These are phyloP conservation scores for Colletotrichum liaoningense DNA, from an alignment of 2,329 filamentous ascomycete species.

Conservation along the genomic window DNA sequence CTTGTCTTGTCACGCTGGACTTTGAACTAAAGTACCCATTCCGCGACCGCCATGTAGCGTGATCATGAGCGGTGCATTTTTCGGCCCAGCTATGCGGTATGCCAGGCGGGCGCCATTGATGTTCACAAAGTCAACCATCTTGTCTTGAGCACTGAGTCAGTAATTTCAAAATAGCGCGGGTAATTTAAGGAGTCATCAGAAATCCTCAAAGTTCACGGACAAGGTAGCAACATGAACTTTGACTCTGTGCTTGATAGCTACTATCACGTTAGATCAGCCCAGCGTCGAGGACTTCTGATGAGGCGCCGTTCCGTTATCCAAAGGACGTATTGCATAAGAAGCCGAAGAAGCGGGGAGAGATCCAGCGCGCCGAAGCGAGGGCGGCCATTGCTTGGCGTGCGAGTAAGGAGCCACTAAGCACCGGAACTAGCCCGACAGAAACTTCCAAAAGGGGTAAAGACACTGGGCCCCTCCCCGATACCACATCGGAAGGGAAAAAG, in stretches of 20 bases:
- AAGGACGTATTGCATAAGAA: neutral
- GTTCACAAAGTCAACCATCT: constrained; percentile 40
- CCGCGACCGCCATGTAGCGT: constrained; percentile 51
- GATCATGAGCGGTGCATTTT: constrained; percentile 46
- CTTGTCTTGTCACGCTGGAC: neutral
- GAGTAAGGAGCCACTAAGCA: neutral
- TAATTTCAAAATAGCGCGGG: neutral
- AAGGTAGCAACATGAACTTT: neutral
- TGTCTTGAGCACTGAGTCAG: neutral
- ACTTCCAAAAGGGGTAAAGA: constrained; percentile 17
- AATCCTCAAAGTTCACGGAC: neutral
- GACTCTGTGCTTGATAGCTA: neutral
- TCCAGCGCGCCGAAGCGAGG: neutral
- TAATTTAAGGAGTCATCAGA: neutral
- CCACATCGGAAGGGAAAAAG: neutral
- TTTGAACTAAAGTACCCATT: constrained; percentile 41
- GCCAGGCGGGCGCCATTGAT: constrained; percentile 49
- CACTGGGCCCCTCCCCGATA: constrained; percentile 26
- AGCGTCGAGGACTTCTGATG: neutral
- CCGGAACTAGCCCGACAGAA: constrained; percentile 18
- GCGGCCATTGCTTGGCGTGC: neutral
- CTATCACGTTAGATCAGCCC: neutral
- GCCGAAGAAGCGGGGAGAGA: constrained; percentile 14
- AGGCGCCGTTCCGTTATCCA: neutral
- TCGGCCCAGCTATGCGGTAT: constrained; percentile 45